Conservation (phyloP, 139 green algal genomes). For the Microglena sp. region DNA sequence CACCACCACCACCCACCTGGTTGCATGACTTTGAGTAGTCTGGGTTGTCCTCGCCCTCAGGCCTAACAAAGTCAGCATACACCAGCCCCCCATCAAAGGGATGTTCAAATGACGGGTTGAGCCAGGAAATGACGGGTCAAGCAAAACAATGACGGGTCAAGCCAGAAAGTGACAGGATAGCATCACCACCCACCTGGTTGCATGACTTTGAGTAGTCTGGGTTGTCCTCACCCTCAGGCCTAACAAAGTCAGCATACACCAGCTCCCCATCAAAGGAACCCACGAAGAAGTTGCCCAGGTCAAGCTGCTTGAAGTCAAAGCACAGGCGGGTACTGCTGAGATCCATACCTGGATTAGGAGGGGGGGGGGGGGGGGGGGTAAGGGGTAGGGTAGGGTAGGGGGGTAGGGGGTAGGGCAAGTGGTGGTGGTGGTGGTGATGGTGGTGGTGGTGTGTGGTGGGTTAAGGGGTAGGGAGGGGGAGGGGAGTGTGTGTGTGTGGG, state of each 20-base stretch:
- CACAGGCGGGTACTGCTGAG: constrained; percentile 37
- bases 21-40: too few species aligned
- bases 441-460: too few species aligned
- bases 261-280: constrained; percentile 60
- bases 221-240: constrained; percentile 48
- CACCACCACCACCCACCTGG: constrained; percentile 12
- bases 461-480: too few species aligned
- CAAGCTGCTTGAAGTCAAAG: constrained; percentile 29
- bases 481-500: too few species aligned
- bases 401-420: too few species aligned
- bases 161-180: too few species aligned
- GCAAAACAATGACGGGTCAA: too few species aligned
- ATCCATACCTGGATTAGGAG: constrained; percentile 30
- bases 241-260: constrained; percentile 41
- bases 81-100: constrained; percentile 60
- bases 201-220: constrained; percentile 44
- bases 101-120: too few species aligned
- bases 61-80: constrained; percentile 41
- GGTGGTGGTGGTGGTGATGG: background rate
- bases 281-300: constrained; percentile 37
- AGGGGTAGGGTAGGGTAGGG: background rate
- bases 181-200: constrained; percentile 12
- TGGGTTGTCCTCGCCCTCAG: too few species aligned
- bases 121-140: too few species aligned
- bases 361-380: background rate